Percentiles rank a stretch among this genome's conserved stretches.
Conservation (phyloP, 2,329 filamentous ascomycete species). For the Fusarium robinianum region DNA sequence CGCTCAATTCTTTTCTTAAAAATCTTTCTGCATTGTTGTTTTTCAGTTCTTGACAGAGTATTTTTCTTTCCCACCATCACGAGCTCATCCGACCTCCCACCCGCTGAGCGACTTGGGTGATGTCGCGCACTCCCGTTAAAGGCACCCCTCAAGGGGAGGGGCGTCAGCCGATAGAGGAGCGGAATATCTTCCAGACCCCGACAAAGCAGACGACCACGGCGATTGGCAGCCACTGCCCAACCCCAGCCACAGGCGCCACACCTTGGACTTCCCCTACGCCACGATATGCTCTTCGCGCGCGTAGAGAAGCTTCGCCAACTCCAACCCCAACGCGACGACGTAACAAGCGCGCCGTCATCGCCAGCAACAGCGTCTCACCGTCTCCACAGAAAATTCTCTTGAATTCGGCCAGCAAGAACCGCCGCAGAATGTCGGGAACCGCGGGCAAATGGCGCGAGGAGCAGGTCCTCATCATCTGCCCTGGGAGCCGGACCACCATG, state of each 20-base stretch:
- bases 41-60: too few species aligned
- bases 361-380: conserved; percentile 13
- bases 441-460: conserved; percentile 67
- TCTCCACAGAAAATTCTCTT: conserved; percentile 10
- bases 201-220: too few species aligned
- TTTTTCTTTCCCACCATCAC: too few species aligned
- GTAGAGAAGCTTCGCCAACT: conserved; percentile 27
- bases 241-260: conserved; percentile 21
- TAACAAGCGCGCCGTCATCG: conserved; percentile 8
- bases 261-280: conserved; percentile 18
- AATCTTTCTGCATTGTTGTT: too few species aligned
- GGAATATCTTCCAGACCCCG: too few species aligned
- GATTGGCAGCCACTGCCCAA: conserved; percentile 10
- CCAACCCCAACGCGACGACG: conserved; percentile 24
- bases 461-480: conserved; percentile 72
- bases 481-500: conserved; percentile 86
- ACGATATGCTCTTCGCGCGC: conserved; percentile 34
- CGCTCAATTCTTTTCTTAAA: too few species aligned
- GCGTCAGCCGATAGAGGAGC: too few species aligned
- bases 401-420: conserved; percentile 12
- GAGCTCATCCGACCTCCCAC: too few species aligned
- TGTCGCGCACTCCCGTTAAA: too few species aligned
- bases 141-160: too few species aligned
- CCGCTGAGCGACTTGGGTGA: too few species aligned
- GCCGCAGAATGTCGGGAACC: conserved; percentile 56